Base-by-base conservation (phyloP, 2,329 filamentous ascomycete species). In the Fusarium newnesense region DNA sequence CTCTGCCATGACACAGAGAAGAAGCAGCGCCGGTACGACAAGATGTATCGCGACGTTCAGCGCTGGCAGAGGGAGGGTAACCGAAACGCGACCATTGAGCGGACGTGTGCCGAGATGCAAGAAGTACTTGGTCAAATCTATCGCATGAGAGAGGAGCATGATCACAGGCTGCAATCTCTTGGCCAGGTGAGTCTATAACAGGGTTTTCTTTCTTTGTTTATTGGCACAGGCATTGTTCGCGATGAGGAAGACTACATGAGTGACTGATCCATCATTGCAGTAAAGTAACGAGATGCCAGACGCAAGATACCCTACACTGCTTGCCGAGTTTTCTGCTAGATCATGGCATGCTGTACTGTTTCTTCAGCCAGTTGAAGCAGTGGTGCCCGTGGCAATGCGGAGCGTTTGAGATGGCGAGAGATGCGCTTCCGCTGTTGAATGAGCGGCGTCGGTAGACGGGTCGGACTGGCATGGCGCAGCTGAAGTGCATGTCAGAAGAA, bases 1-100 rank as follows among this genome's bases (percentile, higher is more conserved):
- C 87, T 95, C 72, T 98, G 96, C 85, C 92, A 94, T 79, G 95
- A 96, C 84, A 94, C 95, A 76, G 92, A 95, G 79, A 95, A 93
- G 83, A 97, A 97, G 85, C 85, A 89, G 79, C 90, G 94, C 63
- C 91, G 93, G 72, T 89, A 91, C 79, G 86, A 87, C 79, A 94
- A 94, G 84, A 94, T 97, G 86, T 81, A 87, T 52, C 89, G 91
- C 64, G 93, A 95, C 78, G 89, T 97, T 79, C 84, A 87, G 74
- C 92, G 95, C 69, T 97, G 95, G 95, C 86, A 87, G 78, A 87
- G 86, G 53, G 94, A 96, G 82, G 92, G 92, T 68, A 93, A 93
- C 82, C 90, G 92, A 60, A 87, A 86, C 70, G 92, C 92, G 57
- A 91, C 93, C 60, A 93, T 97, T 80, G 89, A 91, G 80, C 89